These are phyloP conservation scores for Chrysopogon serrulatus DNA, from an alignment of 176 grass and related monocot species.

Conservation along the genomic window DNA sequence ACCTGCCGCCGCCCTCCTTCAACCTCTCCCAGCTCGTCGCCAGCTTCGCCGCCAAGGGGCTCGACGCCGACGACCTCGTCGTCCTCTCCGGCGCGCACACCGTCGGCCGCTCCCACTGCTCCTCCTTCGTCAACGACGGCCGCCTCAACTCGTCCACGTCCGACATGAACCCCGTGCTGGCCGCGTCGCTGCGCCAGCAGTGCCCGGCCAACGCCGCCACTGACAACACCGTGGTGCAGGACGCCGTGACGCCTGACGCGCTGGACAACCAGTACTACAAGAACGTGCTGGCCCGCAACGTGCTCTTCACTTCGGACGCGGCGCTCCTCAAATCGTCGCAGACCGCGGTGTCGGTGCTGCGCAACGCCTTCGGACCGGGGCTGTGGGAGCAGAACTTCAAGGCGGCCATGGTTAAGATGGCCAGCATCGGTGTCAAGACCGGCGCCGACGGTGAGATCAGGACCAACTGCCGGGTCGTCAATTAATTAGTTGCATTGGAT, in stretches of 20 bases:
- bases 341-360: neutral
- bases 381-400: slow-evolving; percentile 32
- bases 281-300: slow-evolving; percentile 22
- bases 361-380: neutral
- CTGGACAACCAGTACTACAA: slow-evolving; percentile 42
- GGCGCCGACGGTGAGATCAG: slow-evolving; percentile 25
- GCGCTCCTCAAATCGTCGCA: neutral
- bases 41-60: slow-evolving; percentile 18
- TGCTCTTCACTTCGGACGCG: slow-evolving; percentile 40
- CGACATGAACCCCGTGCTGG: slow-evolving; percentile 1
- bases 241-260: neutral
- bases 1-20: neutral
- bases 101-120: slow-evolving; percentile 34
- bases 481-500: too few species aligned
- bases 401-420: slow-evolving; percentile 45
- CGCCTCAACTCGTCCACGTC: neutral
- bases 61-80: slow-evolving; percentile 18
- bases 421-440: neutral
- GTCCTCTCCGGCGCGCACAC: slow-evolving; percentile 40
- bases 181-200: neutral
- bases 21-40: neutral
- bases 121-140: neutral
- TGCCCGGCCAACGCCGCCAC: slow-evolving; percentile 3
- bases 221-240: slow-evolving; percentile 34
- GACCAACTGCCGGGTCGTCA: slow-evolving; percentile 24